These are phyloP conservation scores for Globisporangium nagaii DNA, from an alignment of 352 stramenopile species.

Conservation along the genomic window DNA sequence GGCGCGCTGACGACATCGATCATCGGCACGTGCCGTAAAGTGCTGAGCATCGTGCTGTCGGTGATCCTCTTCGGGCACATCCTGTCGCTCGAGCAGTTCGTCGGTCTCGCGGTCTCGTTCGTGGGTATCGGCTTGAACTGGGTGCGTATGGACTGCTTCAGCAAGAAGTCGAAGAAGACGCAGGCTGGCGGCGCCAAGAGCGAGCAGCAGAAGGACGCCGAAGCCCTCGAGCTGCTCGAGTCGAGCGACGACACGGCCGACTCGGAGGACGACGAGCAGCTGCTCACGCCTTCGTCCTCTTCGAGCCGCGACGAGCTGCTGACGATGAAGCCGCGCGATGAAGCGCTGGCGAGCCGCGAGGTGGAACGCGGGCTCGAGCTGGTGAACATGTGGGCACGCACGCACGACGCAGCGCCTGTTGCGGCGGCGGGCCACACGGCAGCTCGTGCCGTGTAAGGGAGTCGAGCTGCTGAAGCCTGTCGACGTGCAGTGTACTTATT, in stretches of 20 bases:
- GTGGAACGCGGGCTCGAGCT: slow-evolving; percentile 58
- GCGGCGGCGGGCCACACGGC: neutral
- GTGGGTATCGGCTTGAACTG: slow-evolving; percentile 76
- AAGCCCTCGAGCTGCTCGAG: slow-evolving; percentile 51
- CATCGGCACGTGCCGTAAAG: slow-evolving; percentile 82
- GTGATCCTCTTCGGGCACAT: slow-evolving; percentile 81
- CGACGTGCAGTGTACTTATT: neutral
- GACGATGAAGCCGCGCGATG: slow-evolving; percentile 23
- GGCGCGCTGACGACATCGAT: slow-evolving; percentile 80
- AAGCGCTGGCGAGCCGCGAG: slow-evolving; percentile 31
- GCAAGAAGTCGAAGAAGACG: slow-evolving; percentile 21
- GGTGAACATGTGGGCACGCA: slow-evolving; percentile 49
- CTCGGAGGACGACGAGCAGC: slow-evolving; percentile 44
- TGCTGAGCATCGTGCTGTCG: slow-evolving; percentile 81
- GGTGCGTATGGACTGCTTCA: slow-evolving; percentile 53
- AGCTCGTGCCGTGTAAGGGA: slow-evolving; percentile 5
- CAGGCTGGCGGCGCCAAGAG: slow-evolving; percentile 4
- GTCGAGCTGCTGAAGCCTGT: neutral
- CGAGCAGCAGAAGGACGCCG: slow-evolving; percentile 24
- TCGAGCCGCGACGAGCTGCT: slow-evolving; percentile 19
- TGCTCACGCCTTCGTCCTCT: slow-evolving; percentile 6
- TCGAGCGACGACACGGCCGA: slow-evolving; percentile 60
- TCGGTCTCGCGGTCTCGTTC: slow-evolving; percentile 64
- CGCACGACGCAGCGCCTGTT: slow-evolving; percentile 6
- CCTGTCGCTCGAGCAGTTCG: slow-evolving; percentile 53